phyloP scores from a whole-genome alignment of 108 stramenopile species.

The Mayamaea pseudoterrestris region DNA sequence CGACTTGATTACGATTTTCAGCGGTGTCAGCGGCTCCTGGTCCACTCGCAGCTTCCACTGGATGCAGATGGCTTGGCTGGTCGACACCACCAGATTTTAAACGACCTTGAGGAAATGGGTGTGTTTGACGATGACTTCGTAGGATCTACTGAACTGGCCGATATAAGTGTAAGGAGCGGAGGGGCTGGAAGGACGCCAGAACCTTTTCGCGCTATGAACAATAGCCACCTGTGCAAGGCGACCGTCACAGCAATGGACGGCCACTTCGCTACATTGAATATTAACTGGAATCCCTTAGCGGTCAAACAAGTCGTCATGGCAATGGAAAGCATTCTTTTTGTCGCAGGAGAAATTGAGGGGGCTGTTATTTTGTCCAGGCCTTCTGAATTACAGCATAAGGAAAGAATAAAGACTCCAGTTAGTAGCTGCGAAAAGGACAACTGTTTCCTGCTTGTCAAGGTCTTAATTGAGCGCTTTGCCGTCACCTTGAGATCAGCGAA shows the following conservation, averaged over 20 bases:
- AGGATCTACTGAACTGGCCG: conserved; percentile 60
- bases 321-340: conserved; percentile 19
- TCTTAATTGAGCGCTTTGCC: conserved; percentile 41
- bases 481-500: conserved; percentile 57
- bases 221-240: too few species aligned
- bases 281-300: conserved; percentile 72
- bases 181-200: conserved; percentile 5
- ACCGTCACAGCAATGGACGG: conserved; percentile 35
- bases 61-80: conserved; percentile 32
- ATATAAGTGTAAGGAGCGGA: too few species aligned
- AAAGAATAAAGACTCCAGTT: background rate
- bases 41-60: conserved; percentile 62
- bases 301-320: conserved; percentile 29
- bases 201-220: too few species aligned
- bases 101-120: conserved; percentile 35
- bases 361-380: background rate
- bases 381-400: background rate
- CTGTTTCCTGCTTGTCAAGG: background rate
- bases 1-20: conserved; percentile 22
- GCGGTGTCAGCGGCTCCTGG: conserved; percentile 49
- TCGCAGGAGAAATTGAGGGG: conserved; percentile 1
- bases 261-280: conserved; percentile 57
- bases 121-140: conserved; percentile 33
- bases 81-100: conserved; percentile 40
- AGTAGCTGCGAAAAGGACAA: background rate